These are phyloP conservation scores for Jackrogersella minutella DNA, from an alignment of 495 filamentous ascomycete genomes.

Conservation along the genomic window DNA sequence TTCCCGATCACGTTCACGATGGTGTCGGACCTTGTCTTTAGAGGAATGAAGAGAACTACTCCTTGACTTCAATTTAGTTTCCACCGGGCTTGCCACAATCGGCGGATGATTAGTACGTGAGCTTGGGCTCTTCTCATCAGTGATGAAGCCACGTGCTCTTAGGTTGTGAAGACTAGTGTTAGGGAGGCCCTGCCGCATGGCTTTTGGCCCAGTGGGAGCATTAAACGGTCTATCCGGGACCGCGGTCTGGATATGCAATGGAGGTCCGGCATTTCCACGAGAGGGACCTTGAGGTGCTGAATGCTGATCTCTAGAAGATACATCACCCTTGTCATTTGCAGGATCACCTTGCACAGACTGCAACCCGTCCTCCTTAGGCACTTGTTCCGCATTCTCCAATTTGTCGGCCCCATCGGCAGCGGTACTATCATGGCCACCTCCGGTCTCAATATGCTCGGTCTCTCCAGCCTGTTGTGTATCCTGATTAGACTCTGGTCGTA, in stretches of 20 bases:
- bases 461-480: constrained; percentile 32
- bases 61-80: constrained; percentile 47
- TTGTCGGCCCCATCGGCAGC: constrained; percentile 29
- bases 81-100: constrained; percentile 44
- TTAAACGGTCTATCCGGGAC: constrained; percentile 61
- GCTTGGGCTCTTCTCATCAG: constrained; percentile 49
- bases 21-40: constrained; percentile 44
- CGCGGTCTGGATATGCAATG: constrained; percentile 35
- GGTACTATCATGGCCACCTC: constrained; percentile 27
- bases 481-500: constrained; percentile 43
- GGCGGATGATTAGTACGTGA: constrained; percentile 45
- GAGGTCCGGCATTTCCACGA: constrained; percentile 27
- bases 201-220: constrained; percentile 91
- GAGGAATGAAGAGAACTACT: constrained; percentile 51
- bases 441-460: constrained; percentile 25
- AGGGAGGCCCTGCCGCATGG: constrained; percentile 85
- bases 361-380: constrained; percentile 31
- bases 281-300: constrained; percentile 37
- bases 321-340: constrained; percentile 43
- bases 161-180: constrained; percentile 72
- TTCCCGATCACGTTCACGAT: constrained; percentile 45
- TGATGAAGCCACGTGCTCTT: constrained; percentile 57
- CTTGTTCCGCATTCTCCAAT: constrained; percentile 30
- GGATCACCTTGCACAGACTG: constrained; percentile 37
- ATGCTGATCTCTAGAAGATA: constrained; percentile 42